phyloP scores from a whole-genome alignment of 1,284 basidiomycete genomes.

The Leccinum cinnamomeum region DNA sequence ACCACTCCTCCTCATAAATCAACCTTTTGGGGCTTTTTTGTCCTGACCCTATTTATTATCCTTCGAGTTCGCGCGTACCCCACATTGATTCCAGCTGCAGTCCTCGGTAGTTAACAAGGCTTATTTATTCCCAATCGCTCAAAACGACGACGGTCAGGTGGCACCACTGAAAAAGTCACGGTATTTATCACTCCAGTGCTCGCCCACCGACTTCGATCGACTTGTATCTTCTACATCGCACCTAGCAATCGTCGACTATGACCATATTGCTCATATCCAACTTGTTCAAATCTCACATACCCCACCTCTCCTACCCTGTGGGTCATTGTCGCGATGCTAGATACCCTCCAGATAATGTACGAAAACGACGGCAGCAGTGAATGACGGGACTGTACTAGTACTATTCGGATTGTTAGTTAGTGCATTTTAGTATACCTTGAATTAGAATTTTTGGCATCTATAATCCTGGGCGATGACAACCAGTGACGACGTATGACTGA shows the following conservation, averaged over 20 bases:
- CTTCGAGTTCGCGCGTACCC: conserved; percentile 25
- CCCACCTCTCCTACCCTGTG: conserved; percentile 16
- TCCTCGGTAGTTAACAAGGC: conserved; percentile 21
- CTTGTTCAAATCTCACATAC: conserved; percentile 23
- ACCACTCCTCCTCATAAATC: conserved; percentile 23
- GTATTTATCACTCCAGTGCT: conserved; percentile 34
- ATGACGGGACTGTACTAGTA: conserved; percentile 37
- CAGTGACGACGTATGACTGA: not conserved
- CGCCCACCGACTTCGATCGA: conserved; percentile 17
- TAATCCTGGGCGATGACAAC: not conserved
- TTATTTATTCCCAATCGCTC: conserved; percentile 32
- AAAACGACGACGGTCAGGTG: conserved; percentile 32
- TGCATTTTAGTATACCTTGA: conserved; percentile 38
- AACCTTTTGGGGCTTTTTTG: not conserved
- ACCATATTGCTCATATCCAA: conserved; percentile 33
- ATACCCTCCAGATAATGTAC: conserved; percentile 33
- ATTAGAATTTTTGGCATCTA: conserved; percentile 35
- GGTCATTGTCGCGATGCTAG: conserved; percentile 37
- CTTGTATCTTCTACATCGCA: conserved; percentile 35
- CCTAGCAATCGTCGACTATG: conserved; percentile 29
- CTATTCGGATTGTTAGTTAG: conserved; percentile 33
- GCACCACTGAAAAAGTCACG: conserved; percentile 15
- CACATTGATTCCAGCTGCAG: conserved; percentile 6
- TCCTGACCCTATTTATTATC: conserved; percentile 34
- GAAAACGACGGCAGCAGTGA: conserved; percentile 31